Percentiles rank a stretch among this genome's conserved stretches.
These are phyloP conservation scores for Phytophthora idaei DNA, from an alignment of 352 stramenopile species.

Conservation along the genomic window DNA sequence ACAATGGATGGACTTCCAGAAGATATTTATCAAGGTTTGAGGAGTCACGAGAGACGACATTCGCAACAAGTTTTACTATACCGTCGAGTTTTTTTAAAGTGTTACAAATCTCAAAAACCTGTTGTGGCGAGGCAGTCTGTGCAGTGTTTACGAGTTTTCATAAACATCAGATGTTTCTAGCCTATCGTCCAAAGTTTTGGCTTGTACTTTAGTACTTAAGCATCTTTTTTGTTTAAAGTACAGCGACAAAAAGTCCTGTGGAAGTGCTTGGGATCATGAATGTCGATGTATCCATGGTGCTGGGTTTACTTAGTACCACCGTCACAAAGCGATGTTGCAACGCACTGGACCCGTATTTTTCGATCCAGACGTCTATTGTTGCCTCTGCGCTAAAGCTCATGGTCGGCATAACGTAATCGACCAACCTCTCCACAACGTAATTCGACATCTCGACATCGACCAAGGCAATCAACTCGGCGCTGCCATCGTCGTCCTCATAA, in stretches of 20 bases:
- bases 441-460: slow-evolving; percentile 5
- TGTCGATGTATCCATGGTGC: slow-evolving; percentile 2
- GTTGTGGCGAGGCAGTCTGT: too few species aligned
- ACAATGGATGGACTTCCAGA: slow-evolving; percentile 31
- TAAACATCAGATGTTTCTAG: too few species aligned
- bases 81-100: too few species aligned
- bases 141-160: too few species aligned
- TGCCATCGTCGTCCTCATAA: slow-evolving; percentile 3
- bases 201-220: too few species aligned
- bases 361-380: slow-evolving; percentile 26
- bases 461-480: slow-evolving; percentile 3
- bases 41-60: neutral
- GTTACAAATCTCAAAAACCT: too few species aligned
- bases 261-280: slow-evolving; percentile 5
- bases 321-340: slow-evolving; percentile 27
- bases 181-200: too few species aligned
- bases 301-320: slow-evolving; percentile 5
- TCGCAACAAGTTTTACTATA: too few species aligned
- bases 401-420: slow-evolving; percentile 34
- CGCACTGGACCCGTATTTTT: slow-evolving; percentile 34
- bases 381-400: slow-evolving; percentile 21
- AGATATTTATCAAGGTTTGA: slow-evolving; percentile 32
- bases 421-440: slow-evolving; percentile 14
- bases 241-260: slow-evolving; percentile 27
- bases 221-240: slow-evolving; percentile 12